Conservation (phyloP, 2,329 filamentous ascomycete species). For the Fusarium longipes region DNA sequence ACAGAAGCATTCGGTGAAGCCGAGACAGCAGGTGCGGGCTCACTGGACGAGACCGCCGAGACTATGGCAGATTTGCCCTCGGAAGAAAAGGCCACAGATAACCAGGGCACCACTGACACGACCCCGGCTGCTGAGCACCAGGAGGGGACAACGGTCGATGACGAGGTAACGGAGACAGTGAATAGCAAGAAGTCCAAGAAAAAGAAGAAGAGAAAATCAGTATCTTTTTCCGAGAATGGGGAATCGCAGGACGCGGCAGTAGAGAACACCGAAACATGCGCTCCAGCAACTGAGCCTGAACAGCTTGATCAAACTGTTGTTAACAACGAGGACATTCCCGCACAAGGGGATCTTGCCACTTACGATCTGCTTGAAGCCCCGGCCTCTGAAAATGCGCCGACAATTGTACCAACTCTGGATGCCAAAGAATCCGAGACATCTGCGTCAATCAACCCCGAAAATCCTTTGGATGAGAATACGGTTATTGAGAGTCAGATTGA, state of each 20-base stretch:
- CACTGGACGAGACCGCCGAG: slow-evolving; percentile 2
- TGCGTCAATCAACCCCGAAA: neutral
- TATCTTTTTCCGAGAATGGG: slow-evolving; percentile 29
- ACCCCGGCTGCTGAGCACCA: neutral
- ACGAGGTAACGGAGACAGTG: slow-evolving; percentile 22
- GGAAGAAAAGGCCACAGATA: neutral
- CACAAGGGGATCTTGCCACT: neutral
- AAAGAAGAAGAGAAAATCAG: slow-evolving; percentile 49
- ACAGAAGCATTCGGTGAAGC: neutral
- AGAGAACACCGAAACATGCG: slow-evolving; percentile 20
- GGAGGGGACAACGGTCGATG: slow-evolving; percentile 24
- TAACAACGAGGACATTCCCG: slow-evolving; percentile 3
- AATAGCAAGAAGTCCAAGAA: slow-evolving; percentile 46
- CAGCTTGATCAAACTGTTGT: slow-evolving; percentile 4
- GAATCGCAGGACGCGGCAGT: slow-evolving; percentile 5
- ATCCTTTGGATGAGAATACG: slow-evolving; percentile 1
- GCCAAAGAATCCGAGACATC: slow-evolving; percentile 8
- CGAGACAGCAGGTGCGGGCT: neutral
- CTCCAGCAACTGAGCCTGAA: slow-evolving; percentile 22
- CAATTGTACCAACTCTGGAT: neutral
- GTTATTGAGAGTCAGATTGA: slow-evolving; percentile 16
- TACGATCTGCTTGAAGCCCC: neutral
- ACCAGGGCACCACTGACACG: neutral
- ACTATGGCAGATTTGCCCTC: neutral
- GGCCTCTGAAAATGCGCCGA: neutral